Evolutionary conservation across 2,329 filamentous ascomycete species (phyloP).

Genomic region (Pseudogymnoascus verrucosus): DNA sequence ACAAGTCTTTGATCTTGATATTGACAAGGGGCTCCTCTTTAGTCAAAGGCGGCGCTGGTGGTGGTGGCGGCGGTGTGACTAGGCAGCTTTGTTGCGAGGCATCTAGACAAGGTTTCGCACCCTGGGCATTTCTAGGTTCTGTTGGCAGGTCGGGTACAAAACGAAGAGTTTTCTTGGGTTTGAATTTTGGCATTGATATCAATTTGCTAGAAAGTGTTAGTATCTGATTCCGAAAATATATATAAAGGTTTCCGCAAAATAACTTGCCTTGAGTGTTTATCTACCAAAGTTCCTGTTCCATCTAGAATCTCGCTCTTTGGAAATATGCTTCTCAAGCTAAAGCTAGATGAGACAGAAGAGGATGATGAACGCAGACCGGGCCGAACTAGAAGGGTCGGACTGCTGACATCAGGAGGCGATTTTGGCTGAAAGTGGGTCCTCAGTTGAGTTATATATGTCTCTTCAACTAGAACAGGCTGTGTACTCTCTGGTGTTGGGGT

Average conservation of each 20-base stretch:
- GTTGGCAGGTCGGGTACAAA: not conserved
- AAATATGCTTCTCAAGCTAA: not conserved
- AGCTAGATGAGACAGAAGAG: not conserved
- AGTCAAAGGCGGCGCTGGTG: not conserved
- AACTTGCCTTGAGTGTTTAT: not conserved
- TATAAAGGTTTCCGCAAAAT: not conserved
- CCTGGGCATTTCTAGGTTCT: not conserved
- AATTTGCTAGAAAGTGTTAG: slow-evolving; percentile 10
- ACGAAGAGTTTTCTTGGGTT: slow-evolving; percentile 11
- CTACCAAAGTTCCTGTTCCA: not conserved
- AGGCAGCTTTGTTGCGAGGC: not conserved
- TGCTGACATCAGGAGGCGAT: not conserved
- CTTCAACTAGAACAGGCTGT: not conserved
- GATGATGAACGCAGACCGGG: not conserved
- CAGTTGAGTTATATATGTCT: slow-evolving; percentile 11
- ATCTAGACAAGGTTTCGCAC: not conserved
- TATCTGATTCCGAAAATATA: not conserved
- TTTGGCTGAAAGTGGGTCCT: slow-evolving; percentile 14
- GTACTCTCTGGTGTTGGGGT: not conserved
- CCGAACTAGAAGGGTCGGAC: not conserved
- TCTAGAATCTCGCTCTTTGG: slow-evolving; percentile 3
- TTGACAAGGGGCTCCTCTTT: not conserved
- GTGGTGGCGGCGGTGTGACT: no score
- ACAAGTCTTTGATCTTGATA: slow-evolving; percentile 17
- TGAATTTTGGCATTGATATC: slow-evolving; percentile 3